Evolutionary conservation across 129 eudicot species (phyloP), one percentile per base, ranked within the genome.

Genomic region (Rutidosis leptorrhynchoides): DNA sequence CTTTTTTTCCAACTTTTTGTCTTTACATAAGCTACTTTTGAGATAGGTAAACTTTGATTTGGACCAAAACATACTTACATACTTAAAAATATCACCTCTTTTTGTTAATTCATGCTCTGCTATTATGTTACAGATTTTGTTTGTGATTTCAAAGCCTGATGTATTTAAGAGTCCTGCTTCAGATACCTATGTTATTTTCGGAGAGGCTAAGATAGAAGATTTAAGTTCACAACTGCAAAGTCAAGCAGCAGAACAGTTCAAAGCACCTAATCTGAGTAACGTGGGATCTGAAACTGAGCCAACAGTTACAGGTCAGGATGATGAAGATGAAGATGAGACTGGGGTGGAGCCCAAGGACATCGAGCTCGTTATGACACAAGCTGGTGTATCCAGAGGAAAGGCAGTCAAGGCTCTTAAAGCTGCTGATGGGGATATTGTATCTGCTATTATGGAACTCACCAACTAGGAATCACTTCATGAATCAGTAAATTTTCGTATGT

Each of bases 371-470:
- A 53, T 53, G n/a, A n/a, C n/a, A n/a, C n/a, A n/a, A n/a, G n/a
- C n/a, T n/a, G n/a, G n/a, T n/a, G n/a, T n/a, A n/a, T 19, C 58
- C 12, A 53, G 58, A 14, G 7, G 27, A 53, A 53, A 53, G 58
- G 58, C 29, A 7, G 58, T 53, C 10, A 53, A 53, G 27, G 58
- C 58, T 53, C 58, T 53, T 21, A 53, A 53, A 28, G 58, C 58
- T 53, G 58, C 58, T 19, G 58, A 53, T 53, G 58, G 58, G 27
- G 58, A 53, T 22, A 53, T 53, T 1, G 58, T 53, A 20, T 53
- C 58, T 21, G 58, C 58, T 19, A 53, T 53, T 53, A 53, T 53
- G 58, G 58, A 53, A 5, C 58, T 53, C 58, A 53, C 58, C 20
- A 53, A 53, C 58, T 53, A 53, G 58, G 11, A 21, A 26, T 53